phyloP scores from a whole-genome alignment of 2,329 filamentous ascomycete genomes.

The Rhytidhysteron rufulum region DNA sequence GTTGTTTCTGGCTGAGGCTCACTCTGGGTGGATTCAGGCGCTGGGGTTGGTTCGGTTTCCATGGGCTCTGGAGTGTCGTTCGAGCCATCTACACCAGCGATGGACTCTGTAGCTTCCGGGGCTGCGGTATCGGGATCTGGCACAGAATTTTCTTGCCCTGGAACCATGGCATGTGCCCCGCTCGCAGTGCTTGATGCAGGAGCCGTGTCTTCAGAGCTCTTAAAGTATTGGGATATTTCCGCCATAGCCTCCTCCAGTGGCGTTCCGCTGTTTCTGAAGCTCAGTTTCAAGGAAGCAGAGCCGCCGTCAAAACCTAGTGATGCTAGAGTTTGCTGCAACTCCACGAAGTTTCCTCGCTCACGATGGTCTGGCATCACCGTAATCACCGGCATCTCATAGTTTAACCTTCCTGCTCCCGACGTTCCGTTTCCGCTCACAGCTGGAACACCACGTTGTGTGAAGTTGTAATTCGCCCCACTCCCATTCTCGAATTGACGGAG shows the following conservation, averaged over 20 bases:
- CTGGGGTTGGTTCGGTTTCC: slow-evolving; percentile 24
- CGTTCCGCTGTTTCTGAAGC: slow-evolving; percentile 70
- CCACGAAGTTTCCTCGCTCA: slow-evolving; percentile 70
- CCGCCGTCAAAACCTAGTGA: slow-evolving; percentile 86
- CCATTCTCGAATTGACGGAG: slow-evolving; percentile 81
- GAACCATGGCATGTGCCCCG: slow-evolving; percentile 23
- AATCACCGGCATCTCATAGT: slow-evolving; percentile 82
- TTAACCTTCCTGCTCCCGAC: slow-evolving; percentile 67
- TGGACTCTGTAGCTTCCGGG: slow-evolving; percentile 19
- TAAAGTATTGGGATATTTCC: slow-evolving; percentile 75
- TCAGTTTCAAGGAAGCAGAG: slow-evolving; percentile 72
- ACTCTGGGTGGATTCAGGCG: slow-evolving; percentile 9
- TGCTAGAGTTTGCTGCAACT: slow-evolving; percentile 83
- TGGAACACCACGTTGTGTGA: slow-evolving; percentile 79
- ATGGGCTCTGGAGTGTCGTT: slow-evolving; percentile 26
- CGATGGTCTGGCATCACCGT: slow-evolving; percentile 69
- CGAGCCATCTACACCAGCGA: slow-evolving; percentile 18
- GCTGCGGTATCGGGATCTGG: slow-evolving; percentile 18
- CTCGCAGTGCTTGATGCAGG: slow-evolving; percentile 12
- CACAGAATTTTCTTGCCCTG: slow-evolving; percentile 23
- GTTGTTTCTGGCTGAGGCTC: slow-evolving; percentile 9
- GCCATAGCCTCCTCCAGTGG: slow-evolving; percentile 82
- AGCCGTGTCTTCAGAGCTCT: slow-evolving; percentile 29
- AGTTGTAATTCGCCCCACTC: slow-evolving; percentile 55
- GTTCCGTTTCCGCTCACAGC: slow-evolving; percentile 51